Evolutionary conservation across 768 basidiomycete genomes (phyloP).

Genomic region (Pulveroboletus sp.): DNA sequence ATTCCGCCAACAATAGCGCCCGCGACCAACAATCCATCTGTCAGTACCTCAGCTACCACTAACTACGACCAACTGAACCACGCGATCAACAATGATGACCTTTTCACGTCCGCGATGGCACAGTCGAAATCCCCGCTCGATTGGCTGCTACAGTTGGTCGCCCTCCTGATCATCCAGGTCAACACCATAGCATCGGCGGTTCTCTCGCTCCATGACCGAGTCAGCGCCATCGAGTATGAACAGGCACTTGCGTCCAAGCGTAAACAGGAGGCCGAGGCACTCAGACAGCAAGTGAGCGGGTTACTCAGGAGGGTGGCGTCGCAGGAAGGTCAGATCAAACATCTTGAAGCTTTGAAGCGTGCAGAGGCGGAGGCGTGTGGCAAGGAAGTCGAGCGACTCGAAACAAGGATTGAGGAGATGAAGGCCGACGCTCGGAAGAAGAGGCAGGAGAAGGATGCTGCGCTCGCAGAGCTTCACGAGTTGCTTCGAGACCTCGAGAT

Average conservation of each 20-base stretch:
- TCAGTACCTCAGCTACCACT: too few species aligned
- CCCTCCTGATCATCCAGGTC: not conserved
- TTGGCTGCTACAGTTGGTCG: conserved; percentile 7
- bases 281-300: conserved; percentile 6
- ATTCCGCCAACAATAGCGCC: not conserved
- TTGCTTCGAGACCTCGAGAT: conserved; percentile 1
- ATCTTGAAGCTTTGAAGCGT: conserved; percentile 8
- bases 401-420: conserved; percentile 5
- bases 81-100: not conserved
- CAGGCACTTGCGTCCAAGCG: not conserved
- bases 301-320: conserved; percentile 7
- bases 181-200: too few species aligned
- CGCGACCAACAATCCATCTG: not conserved
- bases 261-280: not conserved
- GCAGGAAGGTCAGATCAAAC: conserved; percentile 13
- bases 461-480: conserved; percentile 1
- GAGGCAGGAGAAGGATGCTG: not conserved
- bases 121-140: conserved; percentile 5
- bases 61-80: not conserved
- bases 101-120: not conserved
- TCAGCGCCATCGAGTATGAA: too few species aligned
- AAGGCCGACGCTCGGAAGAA: not conserved
- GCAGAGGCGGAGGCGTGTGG: not conserved
- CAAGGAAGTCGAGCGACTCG: conserved; percentile 14
- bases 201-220: too few species aligned